Evolutionary conservation across 192 early-diverging fungal genomes (phyloP).

Genomic region (Dissophora globulifera): DNA sequence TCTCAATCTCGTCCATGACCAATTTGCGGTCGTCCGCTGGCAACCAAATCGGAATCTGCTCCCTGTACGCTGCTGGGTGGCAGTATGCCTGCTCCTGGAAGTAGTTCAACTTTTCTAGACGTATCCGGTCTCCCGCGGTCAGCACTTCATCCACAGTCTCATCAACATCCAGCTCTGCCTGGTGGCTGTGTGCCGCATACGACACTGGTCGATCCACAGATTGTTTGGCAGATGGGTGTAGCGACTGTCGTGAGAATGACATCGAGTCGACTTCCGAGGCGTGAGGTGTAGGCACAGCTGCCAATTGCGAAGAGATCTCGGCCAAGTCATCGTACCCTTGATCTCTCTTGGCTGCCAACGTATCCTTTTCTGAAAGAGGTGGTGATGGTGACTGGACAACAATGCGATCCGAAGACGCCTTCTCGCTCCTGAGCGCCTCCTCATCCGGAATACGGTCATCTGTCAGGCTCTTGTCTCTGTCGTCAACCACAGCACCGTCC

Average conservation of each 20-base stretch:
- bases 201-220: background rate
- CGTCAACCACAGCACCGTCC: slow-evolving; percentile 15
- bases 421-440: slow-evolving; percentile 6
- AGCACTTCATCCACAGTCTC: slow-evolving; percentile 2
- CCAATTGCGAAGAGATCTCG: slow-evolving; percentile 31
- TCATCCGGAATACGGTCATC: slow-evolving; percentile 1
- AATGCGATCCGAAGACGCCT: background rate
- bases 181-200: background rate
- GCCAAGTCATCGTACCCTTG: slow-evolving; percentile 36
- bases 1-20: slow-evolving; percentile 16
- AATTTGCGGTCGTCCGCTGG: slow-evolving; percentile 33
- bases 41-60: slow-evolving; percentile 39
- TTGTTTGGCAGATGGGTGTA: background rate
- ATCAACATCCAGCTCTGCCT: background rate
- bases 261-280: slow-evolving; percentile 21
- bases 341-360: slow-evolving; percentile 1
- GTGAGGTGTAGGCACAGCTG: slow-evolving; percentile 40
- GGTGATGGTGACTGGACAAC: background rate
- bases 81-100: slow-evolving; percentile 47
- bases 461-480: background rate
- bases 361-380: slow-evolving; percentile 1
- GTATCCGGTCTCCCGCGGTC: too few species aligned
- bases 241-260: slow-evolving; percentile 1
- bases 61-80: slow-evolving; percentile 31
- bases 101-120: slow-evolving; percentile 8